A percentile compares a stretch with the other conserved stretches of the same genome.
Conservation (phyloP, 805 yeast species). For the Yarrowia yakushimensis region DNA sequence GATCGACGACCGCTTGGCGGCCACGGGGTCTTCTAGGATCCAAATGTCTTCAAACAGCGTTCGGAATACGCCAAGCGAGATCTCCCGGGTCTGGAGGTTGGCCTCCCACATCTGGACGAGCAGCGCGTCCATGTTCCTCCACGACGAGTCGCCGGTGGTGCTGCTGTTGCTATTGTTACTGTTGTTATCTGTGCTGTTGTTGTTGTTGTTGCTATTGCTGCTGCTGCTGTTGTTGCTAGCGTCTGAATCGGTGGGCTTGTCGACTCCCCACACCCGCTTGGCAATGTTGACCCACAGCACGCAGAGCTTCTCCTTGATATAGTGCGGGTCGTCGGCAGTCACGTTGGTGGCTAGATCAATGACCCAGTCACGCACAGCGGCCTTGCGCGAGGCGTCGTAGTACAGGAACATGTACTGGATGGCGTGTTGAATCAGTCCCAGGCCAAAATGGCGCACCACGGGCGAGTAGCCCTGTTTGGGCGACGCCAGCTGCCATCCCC, state of each 20-base stretch:
- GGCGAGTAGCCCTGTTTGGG: constrained; percentile 57
- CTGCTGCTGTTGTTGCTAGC: not conserved
- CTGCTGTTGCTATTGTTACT: constrained; percentile 25
- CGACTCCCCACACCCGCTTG: constrained; percentile 83
- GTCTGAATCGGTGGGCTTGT: constrained; percentile 28
- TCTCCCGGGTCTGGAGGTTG: constrained; percentile 62
- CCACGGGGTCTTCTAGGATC: constrained; percentile 85
- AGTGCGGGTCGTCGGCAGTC: constrained; percentile 73
- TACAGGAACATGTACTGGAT: constrained; percentile 52
- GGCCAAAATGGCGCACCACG: constrained; percentile 86
- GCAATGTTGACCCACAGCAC: constrained; percentile 88
- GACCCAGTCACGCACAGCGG: constrained; percentile 79
- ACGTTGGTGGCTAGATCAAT: constrained; percentile 68
- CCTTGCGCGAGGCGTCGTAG: constrained; percentile 56
- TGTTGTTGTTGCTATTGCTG: not conserved
- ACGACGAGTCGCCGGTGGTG: constrained; percentile 46
- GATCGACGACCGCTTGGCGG: constrained; percentile 71
- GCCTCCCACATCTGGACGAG: constrained; percentile 71
- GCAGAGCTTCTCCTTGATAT: constrained; percentile 83
- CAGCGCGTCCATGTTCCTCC: constrained; percentile 84
- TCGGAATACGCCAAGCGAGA: constrained; percentile 72
- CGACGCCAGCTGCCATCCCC: constrained; percentile 85
- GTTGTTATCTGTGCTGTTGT: not conserved
- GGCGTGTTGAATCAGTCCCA: constrained; percentile 72
- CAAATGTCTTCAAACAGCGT: constrained; percentile 92